Conservation (phyloP, 2,329 filamentous ascomycete genomes). For the Fusarium compactum region DNA sequence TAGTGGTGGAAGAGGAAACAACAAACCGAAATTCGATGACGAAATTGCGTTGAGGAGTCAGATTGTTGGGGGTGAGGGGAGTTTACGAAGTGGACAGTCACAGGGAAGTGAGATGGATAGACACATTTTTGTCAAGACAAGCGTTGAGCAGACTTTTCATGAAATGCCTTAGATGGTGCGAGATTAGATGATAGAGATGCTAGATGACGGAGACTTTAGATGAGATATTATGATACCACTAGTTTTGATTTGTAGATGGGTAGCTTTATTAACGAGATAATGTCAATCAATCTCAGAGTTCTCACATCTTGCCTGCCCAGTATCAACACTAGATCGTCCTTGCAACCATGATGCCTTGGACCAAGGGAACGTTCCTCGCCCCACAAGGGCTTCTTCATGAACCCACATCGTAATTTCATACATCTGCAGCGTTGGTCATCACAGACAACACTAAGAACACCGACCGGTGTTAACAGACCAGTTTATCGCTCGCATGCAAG, state of each 20-base stretch:
- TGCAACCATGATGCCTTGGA: too few species aligned
- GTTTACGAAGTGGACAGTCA: not conserved
- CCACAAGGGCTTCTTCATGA: too few species aligned
- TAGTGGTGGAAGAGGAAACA: not conserved
- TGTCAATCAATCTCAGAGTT: not conserved
- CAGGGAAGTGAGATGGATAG: not conserved
- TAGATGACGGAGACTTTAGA: not conserved
- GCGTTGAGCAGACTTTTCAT: slow-evolving; percentile 18
- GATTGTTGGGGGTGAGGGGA: slow-evolving; percentile 9
- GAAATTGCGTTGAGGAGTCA: slow-evolving; percentile 20
- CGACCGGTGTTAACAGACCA: too few species aligned
- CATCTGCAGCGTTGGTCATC: too few species aligned
- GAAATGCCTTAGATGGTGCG: not conserved
- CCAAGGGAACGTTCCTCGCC: too few species aligned
- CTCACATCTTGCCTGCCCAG: too few species aligned
- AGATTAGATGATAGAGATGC: too few species aligned
- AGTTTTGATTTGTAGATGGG: not conserved
- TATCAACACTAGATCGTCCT: not conserved
- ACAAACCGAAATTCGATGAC: slow-evolving; percentile 2
- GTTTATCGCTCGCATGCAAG: too few species aligned
- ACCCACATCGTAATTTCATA: too few species aligned
- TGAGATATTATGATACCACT: not conserved
- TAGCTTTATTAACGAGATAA: not conserved
- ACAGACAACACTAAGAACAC: too few species aligned
- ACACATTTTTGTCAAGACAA: slow-evolving; percentile 25